Percentiles rank a stretch among this genome's conserved stretches.
These are phyloP conservation scores for Artemisia tridentata DNA, from an alignment of 129 eudicot genomes.

Conservation along the genomic window DNA sequence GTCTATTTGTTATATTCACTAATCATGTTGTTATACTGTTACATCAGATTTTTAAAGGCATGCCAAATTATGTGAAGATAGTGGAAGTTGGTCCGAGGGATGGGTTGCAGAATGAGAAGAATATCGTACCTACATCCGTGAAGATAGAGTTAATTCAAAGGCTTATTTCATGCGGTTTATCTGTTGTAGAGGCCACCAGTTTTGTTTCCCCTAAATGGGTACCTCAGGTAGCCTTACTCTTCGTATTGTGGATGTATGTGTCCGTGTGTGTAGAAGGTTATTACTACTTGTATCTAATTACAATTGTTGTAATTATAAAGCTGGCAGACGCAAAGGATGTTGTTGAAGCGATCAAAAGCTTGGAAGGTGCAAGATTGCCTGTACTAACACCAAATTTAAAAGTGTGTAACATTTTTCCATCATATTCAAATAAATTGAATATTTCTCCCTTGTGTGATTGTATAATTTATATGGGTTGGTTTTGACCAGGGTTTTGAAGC, in stretches of 20 bases:
- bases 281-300: constrained; percentile 10
- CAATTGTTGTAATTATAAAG: constrained; percentile 34
- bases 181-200: constrained; percentile 96
- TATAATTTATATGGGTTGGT: constrained; percentile 10
- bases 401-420: constrained; percentile 33
- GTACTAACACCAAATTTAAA: constrained; percentile 84
- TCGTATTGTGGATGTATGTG: not conserved
- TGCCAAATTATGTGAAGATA: constrained; percentile 88
- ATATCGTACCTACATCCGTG: constrained; percentile 65
- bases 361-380: constrained; percentile 76
- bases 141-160: constrained; percentile 76
- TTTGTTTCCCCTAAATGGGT: constrained; percentile 99
- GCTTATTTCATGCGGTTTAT: constrained; percentile 71
- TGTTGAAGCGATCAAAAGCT: constrained; percentile 58
- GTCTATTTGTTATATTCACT: constrained; percentile 6
- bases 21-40: constrained; percentile 17
- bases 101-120: constrained; percentile 89
- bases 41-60: constrained; percentile 51
- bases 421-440: not conserved
- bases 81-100: constrained; percentile 99
- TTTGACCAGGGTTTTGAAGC: constrained; percentile 69
- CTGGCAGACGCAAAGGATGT: constrained; percentile 96
- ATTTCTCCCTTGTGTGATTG: not conserved
- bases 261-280: constrained; percentile 4
- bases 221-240: constrained; percentile 69